Base-by-base conservation (phyloP, 2,329 filamentous ascomycete genomes). In the Venturia aucupariae region DNA sequence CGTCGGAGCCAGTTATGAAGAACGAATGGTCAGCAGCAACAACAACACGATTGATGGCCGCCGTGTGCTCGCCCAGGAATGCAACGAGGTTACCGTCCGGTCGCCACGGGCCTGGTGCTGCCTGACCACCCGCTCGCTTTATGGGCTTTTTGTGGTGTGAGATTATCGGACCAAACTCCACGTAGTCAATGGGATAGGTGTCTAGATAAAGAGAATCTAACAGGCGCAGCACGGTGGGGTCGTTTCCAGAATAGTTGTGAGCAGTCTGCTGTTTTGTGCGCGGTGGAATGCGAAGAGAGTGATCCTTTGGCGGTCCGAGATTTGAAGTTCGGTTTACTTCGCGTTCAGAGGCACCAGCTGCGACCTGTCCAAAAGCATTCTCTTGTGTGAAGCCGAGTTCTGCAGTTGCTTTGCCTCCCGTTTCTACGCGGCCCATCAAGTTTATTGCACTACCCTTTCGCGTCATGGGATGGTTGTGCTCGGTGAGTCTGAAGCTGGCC, bases 1-100 rank as follows among this genome's bases (percentile, higher is more conserved):
- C 94, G 71, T 96, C 90, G 11, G 92, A 93, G 7, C 87, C 93
- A 0, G 94, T 97, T 65, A 97, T 83, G 75, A 99, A 99, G 77
- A 99, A 99, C 4, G 87, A 79, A 73, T 99, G 93, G 72, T 99
- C 94, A 0, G 93, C 91, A 1, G 94, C 88, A 8, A 91, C 85
- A 2, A 89, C 81, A 13, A 97, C 85, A 11, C 92, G 86, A 71
- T 89, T 96, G 68, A 97, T 85, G 8, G 90, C 84, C 0, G 86
- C 90, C 35, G 82, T 86, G 72, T 99, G 94, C 73, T 99, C 94
- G 1, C 90, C 86, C 71, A 97, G 92, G 0, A 90, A 90, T 1
- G 92, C 91, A 24, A 97, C 88, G 10, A 97, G 81, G 62, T 86
- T 87, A 1, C 94, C 92, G 64, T 87, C 85, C 0, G 94, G 94